These are phyloP conservation scores for Picea mariana DNA, from an alignment of 83 land plant genomes.

Conservation along the genomic window DNA sequence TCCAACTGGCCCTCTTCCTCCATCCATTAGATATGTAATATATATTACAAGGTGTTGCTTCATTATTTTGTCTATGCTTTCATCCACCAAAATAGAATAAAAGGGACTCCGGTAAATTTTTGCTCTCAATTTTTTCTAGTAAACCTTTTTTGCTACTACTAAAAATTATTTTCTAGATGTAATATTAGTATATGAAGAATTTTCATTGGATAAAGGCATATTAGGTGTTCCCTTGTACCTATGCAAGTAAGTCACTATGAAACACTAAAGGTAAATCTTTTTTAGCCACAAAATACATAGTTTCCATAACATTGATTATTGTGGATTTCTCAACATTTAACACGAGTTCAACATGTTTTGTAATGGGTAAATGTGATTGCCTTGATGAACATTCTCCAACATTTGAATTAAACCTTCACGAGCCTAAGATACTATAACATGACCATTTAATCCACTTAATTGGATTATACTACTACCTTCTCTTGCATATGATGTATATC, in stretches of 20 bases:
- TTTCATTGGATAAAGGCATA: neutral
- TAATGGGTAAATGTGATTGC: neutral
- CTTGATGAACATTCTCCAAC: neutral
- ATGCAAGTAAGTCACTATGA: too few species aligned
- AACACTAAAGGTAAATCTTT: too few species aligned
- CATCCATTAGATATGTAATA: neutral
- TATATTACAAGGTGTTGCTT: neutral
- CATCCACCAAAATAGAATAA: neutral
- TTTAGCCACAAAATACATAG: neutral
- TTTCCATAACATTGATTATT: neutral
- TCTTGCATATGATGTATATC: neutral
- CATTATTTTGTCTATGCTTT: neutral
- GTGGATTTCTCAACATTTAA: neutral
- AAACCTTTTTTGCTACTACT: neutral
- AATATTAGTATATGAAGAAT: neutral
- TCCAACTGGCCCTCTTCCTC: neutral
- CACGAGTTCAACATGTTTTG: neutral
- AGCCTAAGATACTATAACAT: neutral
- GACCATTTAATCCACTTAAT: neutral
- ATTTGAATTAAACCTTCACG: neutral
- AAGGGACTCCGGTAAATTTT: neutral
- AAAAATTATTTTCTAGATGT: neutral
- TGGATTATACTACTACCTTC: neutral
- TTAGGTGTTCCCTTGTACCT: too few species aligned
- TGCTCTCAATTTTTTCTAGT: neutral